Conservation (phyloP, 2,329 filamentous ascomycete species). For the Aspergillus felis region DNA sequence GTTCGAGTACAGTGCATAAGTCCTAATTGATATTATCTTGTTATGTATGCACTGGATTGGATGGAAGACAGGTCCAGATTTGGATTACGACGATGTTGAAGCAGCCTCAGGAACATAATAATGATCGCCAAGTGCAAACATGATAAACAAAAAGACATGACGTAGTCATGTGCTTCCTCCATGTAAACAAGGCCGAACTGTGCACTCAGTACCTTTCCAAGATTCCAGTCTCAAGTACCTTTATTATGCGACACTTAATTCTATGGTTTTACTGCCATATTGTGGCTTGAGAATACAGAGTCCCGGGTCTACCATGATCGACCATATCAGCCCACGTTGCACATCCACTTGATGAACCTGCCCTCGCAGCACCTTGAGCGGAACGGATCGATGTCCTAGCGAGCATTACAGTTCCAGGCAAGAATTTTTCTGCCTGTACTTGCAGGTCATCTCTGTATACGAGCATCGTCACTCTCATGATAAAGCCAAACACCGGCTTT, state of each 20-base stretch:
- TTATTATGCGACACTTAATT: neutral
- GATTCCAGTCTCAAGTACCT: neutral
- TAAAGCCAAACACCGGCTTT: neutral
- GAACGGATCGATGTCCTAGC: neutral
- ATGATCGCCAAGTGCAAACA: constrained; percentile 11
- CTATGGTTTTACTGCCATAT: neutral
- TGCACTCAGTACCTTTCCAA: too few relatives aligned
- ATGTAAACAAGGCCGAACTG: neutral
- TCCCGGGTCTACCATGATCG: neutral
- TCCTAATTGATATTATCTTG: neutral
- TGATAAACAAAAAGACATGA: constrained; percentile 5
- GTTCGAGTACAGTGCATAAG: neutral
- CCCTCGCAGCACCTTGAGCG: neutral
- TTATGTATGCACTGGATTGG: neutral
- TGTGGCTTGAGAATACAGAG: neutral
- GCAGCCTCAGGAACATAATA: constrained; percentile 7
- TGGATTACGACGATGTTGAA: constrained; percentile 2
- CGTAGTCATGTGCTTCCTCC: neutral
- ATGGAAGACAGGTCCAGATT: neutral
- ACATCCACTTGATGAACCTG: neutral
- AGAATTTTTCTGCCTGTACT: constrained; percentile 10
- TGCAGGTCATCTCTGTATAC: neutral
- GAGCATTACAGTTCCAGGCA: constrained; percentile 1
- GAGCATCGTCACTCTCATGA: neutral
- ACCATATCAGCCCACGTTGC: neutral